Conservation (phyloP, 306 rosid genomes). For the Vigna radiata region DNA sequence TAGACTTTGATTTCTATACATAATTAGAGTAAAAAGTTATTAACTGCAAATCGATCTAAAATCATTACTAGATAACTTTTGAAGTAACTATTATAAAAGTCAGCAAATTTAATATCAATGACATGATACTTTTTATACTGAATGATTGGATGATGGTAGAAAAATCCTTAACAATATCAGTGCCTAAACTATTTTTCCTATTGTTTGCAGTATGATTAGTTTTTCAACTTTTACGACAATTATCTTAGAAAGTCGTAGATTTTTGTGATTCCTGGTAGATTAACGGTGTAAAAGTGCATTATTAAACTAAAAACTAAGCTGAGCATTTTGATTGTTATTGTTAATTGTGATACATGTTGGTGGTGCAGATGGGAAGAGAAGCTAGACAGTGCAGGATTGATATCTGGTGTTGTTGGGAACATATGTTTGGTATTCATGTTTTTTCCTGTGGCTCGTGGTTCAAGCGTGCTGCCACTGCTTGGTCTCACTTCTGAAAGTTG, state of each 20-base stretch:
- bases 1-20: neutral
- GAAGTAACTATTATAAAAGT: too few species aligned
- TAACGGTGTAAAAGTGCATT: too few species aligned
- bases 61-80: neutral
- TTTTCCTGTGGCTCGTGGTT: constrained; percentile 85
- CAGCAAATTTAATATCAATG: too few species aligned
- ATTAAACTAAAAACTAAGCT: neutral
- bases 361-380: constrained; percentile 71
- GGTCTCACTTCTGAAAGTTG: constrained; percentile 78
- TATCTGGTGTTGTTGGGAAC: constrained; percentile 63
- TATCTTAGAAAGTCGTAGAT: too few species aligned
- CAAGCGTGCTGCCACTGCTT: constrained; percentile 68
- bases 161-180: too few species aligned
- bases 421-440: constrained; percentile 65
- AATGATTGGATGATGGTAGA: neutral
- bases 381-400: constrained; percentile 47
- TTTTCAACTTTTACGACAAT: too few species aligned
- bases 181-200: neutral
- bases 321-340: neutral
- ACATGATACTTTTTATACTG: too few species aligned
- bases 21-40: too few species aligned
- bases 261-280: too few species aligned
- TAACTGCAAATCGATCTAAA: too few species aligned
- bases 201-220: too few species aligned
- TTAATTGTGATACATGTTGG: neutral